Conservation (phyloP, 495 filamentous ascomycete species). For the Talaromyces liani region DNA sequence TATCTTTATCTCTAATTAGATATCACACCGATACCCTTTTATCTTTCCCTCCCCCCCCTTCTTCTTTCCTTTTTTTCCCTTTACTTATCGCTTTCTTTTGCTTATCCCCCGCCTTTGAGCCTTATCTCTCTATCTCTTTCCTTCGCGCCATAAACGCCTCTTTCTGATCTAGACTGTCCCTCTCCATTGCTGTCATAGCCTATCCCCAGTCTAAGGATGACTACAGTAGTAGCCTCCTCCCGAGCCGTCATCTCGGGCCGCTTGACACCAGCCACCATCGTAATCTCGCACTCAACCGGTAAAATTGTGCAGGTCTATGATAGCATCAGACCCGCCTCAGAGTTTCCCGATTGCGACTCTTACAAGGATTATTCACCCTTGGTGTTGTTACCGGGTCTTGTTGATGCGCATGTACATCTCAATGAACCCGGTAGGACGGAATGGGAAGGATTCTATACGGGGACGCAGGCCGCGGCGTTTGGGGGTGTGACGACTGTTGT, state of each 20-base stretch:
- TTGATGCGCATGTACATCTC: slow-evolving; percentile 96
- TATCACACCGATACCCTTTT: not conserved
- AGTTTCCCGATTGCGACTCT: slow-evolving; percentile 62
- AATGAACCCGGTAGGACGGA: slow-evolving; percentile 97
- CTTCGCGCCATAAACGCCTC: not conserved
- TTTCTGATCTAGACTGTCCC: not conserved
- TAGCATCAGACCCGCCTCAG: slow-evolving; percentile 58
- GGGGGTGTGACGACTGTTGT: slow-evolving; percentile 97
- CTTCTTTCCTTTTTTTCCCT: not conserved
- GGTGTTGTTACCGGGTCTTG: slow-evolving; percentile 82
- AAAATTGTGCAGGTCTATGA: slow-evolving; percentile 77
- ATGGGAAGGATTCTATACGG: slow-evolving; percentile 97
- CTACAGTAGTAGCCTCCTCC: slow-evolving; percentile 66
- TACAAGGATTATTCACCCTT: slow-evolving; percentile 85
- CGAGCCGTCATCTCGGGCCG: slow-evolving; percentile 63
- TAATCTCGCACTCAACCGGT: slow-evolving; percentile 69
- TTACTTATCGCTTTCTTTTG: not conserved
- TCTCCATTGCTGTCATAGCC: not conserved
- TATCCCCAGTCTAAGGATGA: not conserved
- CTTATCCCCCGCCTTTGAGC: not conserved
- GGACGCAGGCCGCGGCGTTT: slow-evolving; percentile 87
- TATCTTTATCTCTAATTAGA: not conserved
- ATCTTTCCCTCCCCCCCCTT: not conserved
- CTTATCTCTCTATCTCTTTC: not conserved
- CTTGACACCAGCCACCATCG: slow-evolving; percentile 70